Evolutionary conservation across 257 asterid genomes (phyloP).

Genomic region (Solanum pinnatisectum): DNA sequence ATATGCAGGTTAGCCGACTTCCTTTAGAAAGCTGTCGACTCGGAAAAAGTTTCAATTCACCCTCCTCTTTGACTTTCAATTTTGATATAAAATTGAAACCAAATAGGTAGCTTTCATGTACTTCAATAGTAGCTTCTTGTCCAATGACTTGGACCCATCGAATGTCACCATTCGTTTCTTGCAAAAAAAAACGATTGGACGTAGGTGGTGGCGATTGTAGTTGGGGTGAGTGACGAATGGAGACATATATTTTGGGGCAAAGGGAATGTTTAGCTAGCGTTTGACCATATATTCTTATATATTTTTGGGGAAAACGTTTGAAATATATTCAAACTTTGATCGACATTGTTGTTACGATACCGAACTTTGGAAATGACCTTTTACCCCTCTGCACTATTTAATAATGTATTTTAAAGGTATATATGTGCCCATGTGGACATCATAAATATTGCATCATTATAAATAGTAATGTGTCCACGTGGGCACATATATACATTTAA

Average conservation of each 20-base stretch:
- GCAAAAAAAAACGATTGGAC: not conserved
- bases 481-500: too few relatives aligned
- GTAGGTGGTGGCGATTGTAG: not conserved
- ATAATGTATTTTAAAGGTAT: too few relatives aligned
- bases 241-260: not conserved
- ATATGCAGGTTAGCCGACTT: too few relatives aligned
- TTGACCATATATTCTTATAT: not conserved
- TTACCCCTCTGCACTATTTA: too few relatives aligned
- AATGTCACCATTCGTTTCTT: not conserved
- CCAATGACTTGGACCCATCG: not conserved
- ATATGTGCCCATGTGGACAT: too few relatives aligned
- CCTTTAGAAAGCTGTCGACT: too few relatives aligned
- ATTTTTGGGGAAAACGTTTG: too few relatives aligned
- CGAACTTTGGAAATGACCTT: too few relatives aligned
- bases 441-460: too few relatives aligned
- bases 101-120: not conserved
- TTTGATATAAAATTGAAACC: not conserved
- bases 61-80: not conserved
- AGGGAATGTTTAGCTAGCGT: not conserved
- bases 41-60: not conserved
- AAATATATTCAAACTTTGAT: too few relatives aligned
- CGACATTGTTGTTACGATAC: too few relatives aligned
- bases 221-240: not conserved
- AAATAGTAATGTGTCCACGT: too few relatives aligned
- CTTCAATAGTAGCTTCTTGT: not conserved